Base-by-base conservation (phyloP, 139 green algal genomes). In the Coelastrella sp. region DNA sequence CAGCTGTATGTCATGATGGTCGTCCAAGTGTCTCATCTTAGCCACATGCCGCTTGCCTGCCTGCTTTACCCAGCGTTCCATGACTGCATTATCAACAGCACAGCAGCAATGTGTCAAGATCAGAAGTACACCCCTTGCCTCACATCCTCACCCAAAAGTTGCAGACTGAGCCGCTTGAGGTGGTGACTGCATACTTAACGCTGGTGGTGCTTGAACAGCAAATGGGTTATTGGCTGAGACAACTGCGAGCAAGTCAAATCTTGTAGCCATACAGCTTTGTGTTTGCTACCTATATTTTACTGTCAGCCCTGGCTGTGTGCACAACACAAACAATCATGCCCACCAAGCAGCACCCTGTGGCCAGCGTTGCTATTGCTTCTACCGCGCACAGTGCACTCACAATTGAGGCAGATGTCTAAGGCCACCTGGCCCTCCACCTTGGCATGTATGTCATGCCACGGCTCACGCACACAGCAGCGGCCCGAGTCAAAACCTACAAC, bases 371-470 rank as follows among this genome's bases (percentile, higher is more conserved):
- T 22, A 22, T 76, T 24, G 68, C 10, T 76, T 20, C n/a, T 22
- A n/a, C 12, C 20, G 22, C 9, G 7, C 7, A 49, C 9, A 7
- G n/a, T 80, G 74, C 7, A 22, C 78, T 84, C 56, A 84, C 78
- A 85, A 57, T 85, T 85, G 57, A 85, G 58, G 58, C 58, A 72
- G 58, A 85, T 72, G 58, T 85, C 95, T 80, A 86, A 90, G 17
- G 92, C 95, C 0, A 87, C 79, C 14, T 93, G 91, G 6, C 95
- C 95, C 84, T 94, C 88, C 57, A 97, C 57, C 12, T 82, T 82
- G 72, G 87, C 90, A 81, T 97, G 94, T 78, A 96, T 94, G 93
- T 97, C 95, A 74, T 97, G 94, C 94, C 95, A 96, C 6, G 95
- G 94, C 90, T 97, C 70, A 24, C 93, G 86, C 0, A 92, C 91